Evolutionary conservation across 1,284 basidiomycete species (phyloP).

Genomic region (Moesziomyces sp.): DNA sequence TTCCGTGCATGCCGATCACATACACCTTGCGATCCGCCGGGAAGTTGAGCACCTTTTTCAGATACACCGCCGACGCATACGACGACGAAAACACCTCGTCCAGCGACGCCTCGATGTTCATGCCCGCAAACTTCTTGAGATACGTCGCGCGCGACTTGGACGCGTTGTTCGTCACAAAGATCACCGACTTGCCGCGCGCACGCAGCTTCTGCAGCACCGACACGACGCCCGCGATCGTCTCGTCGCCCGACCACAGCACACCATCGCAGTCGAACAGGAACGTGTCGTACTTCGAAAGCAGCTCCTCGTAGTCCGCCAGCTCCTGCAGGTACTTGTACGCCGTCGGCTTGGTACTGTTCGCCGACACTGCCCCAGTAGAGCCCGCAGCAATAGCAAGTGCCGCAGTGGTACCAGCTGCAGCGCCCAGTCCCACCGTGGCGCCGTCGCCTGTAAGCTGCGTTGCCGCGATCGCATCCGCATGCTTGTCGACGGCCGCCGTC

Average conservation of each 20-base stretch:
- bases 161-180: constrained; percentile 99
- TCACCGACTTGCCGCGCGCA: constrained; percentile 79
- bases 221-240: constrained; percentile 54
- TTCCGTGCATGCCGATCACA: constrained; percentile 89
- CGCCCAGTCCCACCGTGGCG: constrained; percentile 22
- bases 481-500: constrained; percentile 15
- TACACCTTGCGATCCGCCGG: constrained; percentile 94
- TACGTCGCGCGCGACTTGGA: constrained; percentile 87
- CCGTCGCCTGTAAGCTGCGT: constrained; percentile 21
- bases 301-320: constrained; percentile 38
- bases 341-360: neutral
- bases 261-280: constrained; percentile 85
- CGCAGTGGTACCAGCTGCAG: constrained; percentile 23
- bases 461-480: constrained; percentile 36
- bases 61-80: constrained; percentile 90
- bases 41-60: constrained; percentile 87
- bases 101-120: constrained; percentile 81
- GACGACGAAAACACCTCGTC: constrained; percentile 96
- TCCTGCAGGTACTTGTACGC: constrained; percentile 50
- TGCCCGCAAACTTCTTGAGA: constrained; percentile 88
- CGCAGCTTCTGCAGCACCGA: constrained; percentile 69
- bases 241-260: constrained; percentile 82
- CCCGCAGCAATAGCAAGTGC: constrained; percentile 19
- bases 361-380: constrained; percentile 6
- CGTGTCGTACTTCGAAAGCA: constrained; percentile 61